A percentile compares a stretch with the other conserved stretches of the same genome.
Conservation (phyloP, 2,329 filamentous ascomycete species). For the Fusarium poae region DNA sequence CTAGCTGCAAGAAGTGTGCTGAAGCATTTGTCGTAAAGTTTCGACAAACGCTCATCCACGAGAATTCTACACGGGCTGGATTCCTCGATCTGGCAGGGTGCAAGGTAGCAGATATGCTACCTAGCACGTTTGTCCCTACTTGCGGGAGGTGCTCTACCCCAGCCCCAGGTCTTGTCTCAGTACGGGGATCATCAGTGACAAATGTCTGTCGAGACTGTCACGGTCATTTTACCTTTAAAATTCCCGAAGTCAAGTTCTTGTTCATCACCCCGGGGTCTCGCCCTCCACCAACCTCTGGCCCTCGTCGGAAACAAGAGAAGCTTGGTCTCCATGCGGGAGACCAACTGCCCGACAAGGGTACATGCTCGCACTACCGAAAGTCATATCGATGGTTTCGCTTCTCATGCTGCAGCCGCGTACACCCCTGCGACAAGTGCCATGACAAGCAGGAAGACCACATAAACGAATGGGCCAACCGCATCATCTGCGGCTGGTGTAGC, state of each 20-base stretch:
- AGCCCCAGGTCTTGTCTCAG: constrained; percentile 76
- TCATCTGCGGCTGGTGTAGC: constrained; percentile 85
- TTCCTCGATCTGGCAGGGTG: constrained; percentile 83
- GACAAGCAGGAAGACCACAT: constrained; percentile 77
- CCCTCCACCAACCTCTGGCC: constrained; percentile 56
- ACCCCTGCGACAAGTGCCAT: constrained; percentile 80
- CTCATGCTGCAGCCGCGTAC: constrained; percentile 70
- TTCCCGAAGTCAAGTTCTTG: constrained; percentile 83
- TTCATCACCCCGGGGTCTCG: constrained; percentile 71
- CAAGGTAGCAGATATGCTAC: constrained; percentile 80
- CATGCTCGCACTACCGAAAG: constrained; percentile 70
- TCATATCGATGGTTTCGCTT: constrained; percentile 75
- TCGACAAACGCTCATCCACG: constrained; percentile 78
- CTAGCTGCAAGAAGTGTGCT: constrained; percentile 71
- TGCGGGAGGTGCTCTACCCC: constrained; percentile 81
- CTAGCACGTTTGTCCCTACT: constrained; percentile 83
- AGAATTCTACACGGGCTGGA: constrained; percentile 79
- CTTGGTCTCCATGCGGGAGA: constrained; percentile 70
- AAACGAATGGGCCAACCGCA: constrained; percentile 85
- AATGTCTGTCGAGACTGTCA: constrained; percentile 86
- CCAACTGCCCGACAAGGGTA: constrained; percentile 64
- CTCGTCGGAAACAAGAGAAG: constrained; percentile 64
- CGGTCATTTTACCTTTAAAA: constrained; percentile 81
- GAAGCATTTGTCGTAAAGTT: constrained; percentile 67
- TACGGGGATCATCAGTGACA: constrained; percentile 78